Base-by-base conservation (phyloP, 805 yeast species). In the Vanderwaltozyma verrucispora region DNA sequence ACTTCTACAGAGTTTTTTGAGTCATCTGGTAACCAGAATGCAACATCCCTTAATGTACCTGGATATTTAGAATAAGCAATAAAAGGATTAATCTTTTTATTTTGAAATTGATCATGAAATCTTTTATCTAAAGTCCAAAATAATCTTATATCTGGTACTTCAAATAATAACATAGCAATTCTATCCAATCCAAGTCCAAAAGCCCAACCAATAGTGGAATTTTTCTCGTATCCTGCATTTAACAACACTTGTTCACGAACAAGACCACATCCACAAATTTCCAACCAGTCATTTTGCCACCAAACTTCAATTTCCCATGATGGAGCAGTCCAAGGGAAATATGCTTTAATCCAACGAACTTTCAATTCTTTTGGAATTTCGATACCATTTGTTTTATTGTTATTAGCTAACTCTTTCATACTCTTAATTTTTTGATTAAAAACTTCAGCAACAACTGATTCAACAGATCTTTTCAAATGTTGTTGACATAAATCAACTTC, bases 251-350 rank as follows among this genome's bases (percentile, higher is more conserved):
- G 76, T 47, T 85, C 80, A 47, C 76, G 77, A 7, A 87, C 95
- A 27, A 89, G 70, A 19, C 98, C 98, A 62, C 95, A 85, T 0
- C 98, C 98, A 53, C 95, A 85, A 56, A 95, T 78, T 63, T 92
- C 98, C 26, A 92, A 68, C 98, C 98, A 92, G 48, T 88, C 94
- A 36, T 92, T 94, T 55, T 87, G 84, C 96, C 97, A 92, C 88
- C 94, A 87, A 4, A 92, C 95, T 62, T 92, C 98, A 48, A 94
- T 86, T 54, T 92, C 96, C 94, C 95, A 92, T 30, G 95, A 83
- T 3, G 98, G 98, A 1, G 95, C 77, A 3, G 98, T 92, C 96
- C 97, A 92, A 3, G 98, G 98, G 65, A 92, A 92, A 52, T 78
- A 85, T 0, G 92, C 94, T 51, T 85, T 94, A 25, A 87, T 81